Evolutionary conservation across 257 asterid species (phyloP).

Genomic region (Jaltomata sinuosa): DNA sequence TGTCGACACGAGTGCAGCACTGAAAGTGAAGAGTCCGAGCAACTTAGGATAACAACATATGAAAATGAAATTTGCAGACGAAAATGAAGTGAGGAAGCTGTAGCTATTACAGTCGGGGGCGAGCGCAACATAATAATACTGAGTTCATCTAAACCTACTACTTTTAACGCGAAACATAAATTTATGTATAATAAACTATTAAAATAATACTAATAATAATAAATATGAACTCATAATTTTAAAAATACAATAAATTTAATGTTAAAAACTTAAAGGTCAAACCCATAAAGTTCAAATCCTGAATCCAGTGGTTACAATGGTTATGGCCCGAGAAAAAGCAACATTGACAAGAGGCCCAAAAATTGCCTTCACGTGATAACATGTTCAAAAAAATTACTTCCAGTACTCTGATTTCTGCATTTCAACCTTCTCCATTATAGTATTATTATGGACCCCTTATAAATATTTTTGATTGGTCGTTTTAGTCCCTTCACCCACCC

Average conservation of each 20-base stretch:
- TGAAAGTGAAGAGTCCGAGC: too few species aligned
- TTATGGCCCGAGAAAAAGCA: conserved; percentile 26
- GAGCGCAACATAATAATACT: too few species aligned
- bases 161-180: too few species aligned
- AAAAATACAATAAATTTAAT: too few species aligned
- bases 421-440: neutral
- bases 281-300: neutral
- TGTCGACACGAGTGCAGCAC: too few species aligned
- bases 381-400: neutral
- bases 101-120: conserved; percentile 5
- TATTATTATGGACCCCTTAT: neutral
- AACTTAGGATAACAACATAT: neutral
- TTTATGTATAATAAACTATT: too few species aligned
- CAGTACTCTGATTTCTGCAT: neutral
- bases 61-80: neutral
- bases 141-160: too few species aligned
- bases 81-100: neutral
- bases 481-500: neutral
- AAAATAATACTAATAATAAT: too few species aligned
- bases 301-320: too few species aligned
- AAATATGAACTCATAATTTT: too few species aligned
- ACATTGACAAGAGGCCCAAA: conserved; percentile 30
- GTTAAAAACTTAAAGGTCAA: too few species aligned
- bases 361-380: conserved; percentile 3
- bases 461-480: too few species aligned